A percentile compares a stretch with the other conserved stretches of the same genome.
Evolutionary conservation across 176 grass and related monocot species (phyloP).

Genomic region (Tillandsia leiboldiana): DNA sequence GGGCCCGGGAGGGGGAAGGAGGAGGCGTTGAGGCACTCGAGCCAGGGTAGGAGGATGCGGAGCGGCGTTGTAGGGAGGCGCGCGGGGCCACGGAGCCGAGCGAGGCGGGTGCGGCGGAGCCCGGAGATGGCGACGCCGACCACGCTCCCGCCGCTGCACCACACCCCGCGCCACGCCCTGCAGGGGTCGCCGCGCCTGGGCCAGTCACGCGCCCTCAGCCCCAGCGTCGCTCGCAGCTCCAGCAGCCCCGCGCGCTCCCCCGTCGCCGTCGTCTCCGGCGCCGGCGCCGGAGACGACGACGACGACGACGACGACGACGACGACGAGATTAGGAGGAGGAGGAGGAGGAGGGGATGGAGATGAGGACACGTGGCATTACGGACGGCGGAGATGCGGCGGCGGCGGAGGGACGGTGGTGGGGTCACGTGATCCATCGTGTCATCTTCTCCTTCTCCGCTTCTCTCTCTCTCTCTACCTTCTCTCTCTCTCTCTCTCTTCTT

Average conservation of each 20-base stretch:
- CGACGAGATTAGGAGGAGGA: background rate
- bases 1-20: conserved; percentile 26
- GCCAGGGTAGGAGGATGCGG: conserved; percentile 20
- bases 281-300: conserved; percentile 9
- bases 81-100: conserved; percentile 31
- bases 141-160: conserved; percentile 52
- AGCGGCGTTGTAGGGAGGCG: conserved; percentile 27
- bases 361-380: conserved; percentile 7
- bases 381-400: conserved; percentile 28
- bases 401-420: conserved; percentile 15
- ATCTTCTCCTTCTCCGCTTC: conserved; percentile 21
- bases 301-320: conserved; percentile 13
- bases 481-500: conserved; percentile 2
- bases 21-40: conserved; percentile 33
- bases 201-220: conserved; percentile 84
- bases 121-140: conserved; percentile 35
- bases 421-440: background rate
- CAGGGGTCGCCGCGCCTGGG: conserved; percentile 61
- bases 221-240: conserved; percentile 60
- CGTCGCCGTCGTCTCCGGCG: background rate
- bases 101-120: conserved; percentile 2
- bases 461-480: conserved; percentile 46
- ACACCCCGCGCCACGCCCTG: conserved; percentile 47
- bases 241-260: conserved; percentile 43
- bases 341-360: conserved; percentile 11